Base-by-base conservation (phyloP, 805 yeast species). In the Jamesozyma jinghongensis region DNA sequence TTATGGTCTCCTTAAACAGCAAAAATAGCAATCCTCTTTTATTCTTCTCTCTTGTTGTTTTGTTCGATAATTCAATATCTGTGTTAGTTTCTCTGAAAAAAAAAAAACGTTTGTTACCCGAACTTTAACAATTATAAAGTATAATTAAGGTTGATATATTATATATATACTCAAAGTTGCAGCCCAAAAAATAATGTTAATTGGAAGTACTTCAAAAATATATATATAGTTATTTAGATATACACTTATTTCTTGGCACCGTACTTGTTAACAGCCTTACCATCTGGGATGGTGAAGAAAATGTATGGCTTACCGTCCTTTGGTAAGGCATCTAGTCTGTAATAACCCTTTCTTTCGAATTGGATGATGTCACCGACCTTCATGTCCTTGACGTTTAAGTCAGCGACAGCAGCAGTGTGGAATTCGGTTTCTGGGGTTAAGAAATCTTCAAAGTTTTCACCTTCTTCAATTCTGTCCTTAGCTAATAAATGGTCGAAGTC, bases 301-400 rank as follows among this genome's bases (percentile, higher is more conserved):
- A 82, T 80, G 47, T 77, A 81, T 47, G 77, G 76, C 52, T 76
- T 69, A 43, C 79, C 83, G 44, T 73, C 76, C 27, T 67, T 63
- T 46, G 71, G 71, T 39, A 55, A 40, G 48, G 69, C 50, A 52
- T 90, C 97, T 46, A 88, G 71, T 61, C 92, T 77, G 77, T 68
- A 90, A 73, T 86, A 90, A 54, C 97, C 97, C 71, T 90, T 90
- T 73, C 97, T 84, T 69, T 90, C 97, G 52, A 90, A 87, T 69
- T 90, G 97, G 52, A 90, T 78, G 43, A 88, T 71, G 51, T 85
- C 95, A 50, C 94, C 95, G 51, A 70, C 81, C 69, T 84, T 79
- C 74, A 90, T 73, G 39, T 72, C 66, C 56, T 74, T 74, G 48
- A 88, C 75, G 59, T 87, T 88, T 47, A 76, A 61, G 62, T 90